phyloP scores from a whole-genome alignment of 2,329 filamentous ascomycete species.

The Dryadomyces sulphureus region DNA sequence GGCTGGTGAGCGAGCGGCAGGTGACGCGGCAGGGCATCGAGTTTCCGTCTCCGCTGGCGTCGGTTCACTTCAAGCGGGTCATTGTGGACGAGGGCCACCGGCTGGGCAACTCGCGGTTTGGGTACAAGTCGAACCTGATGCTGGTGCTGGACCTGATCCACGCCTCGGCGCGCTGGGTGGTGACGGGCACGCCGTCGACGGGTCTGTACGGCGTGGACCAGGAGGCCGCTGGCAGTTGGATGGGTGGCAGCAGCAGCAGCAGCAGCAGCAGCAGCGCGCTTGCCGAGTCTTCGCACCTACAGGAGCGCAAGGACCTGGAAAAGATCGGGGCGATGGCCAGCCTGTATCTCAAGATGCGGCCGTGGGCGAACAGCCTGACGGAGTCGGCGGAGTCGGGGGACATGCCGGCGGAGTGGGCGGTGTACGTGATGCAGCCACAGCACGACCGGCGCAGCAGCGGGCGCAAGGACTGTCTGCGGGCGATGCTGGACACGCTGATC shows the following conservation, averaged over 20 bases:
- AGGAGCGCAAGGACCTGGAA: conserved; percentile 49
- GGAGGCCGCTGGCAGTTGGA: background rate
- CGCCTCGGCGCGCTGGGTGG: conserved; percentile 68
- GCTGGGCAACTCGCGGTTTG: conserved; percentile 49
- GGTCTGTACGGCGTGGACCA: conserved; percentile 62
- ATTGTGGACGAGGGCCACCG: conserved; percentile 89
- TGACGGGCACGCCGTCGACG: conserved; percentile 78
- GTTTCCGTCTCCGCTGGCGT: conserved; percentile 41
- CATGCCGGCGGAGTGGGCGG: conserved; percentile 51
- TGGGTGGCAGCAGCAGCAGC: conserved; percentile 4
- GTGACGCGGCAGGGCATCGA: conserved; percentile 15
- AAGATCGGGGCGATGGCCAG: conserved; percentile 50
- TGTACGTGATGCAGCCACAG: conserved; percentile 50
- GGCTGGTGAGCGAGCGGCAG: conserved; percentile 32
- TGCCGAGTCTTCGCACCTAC: conserved; percentile 25
- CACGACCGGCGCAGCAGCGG: conserved; percentile 37
- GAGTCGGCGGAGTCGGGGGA: conserved; percentile 30
- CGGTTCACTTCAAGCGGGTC: conserved; percentile 71
- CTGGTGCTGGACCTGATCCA: conserved; percentile 36
- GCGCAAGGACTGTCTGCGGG: conserved; percentile 46
- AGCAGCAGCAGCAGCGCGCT: conserved; percentile 4
- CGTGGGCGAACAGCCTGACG: conserved; percentile 53
- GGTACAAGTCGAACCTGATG: conserved; percentile 40
- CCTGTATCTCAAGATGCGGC: conserved; percentile 60
- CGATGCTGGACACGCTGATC: conserved; percentile 63